phyloP scores from a whole-genome alignment of 2,329 filamentous ascomycete genomes.

The Neofusicoccum laricinum region DNA sequence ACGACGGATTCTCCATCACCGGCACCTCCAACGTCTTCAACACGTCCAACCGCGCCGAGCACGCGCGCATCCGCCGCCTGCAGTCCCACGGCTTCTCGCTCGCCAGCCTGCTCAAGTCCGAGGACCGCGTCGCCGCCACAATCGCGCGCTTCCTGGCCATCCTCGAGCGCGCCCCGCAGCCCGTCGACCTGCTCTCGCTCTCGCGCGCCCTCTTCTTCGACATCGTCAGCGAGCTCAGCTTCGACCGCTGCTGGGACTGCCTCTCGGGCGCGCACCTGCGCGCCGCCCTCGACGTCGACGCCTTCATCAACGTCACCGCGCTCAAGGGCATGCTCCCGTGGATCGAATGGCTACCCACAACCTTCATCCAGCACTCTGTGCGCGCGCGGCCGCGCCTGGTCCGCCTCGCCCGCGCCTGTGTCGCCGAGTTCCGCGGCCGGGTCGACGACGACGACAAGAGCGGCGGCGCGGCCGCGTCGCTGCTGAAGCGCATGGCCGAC shows the following conservation, averaged over 20 bases:
- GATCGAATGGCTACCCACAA: slow-evolving; percentile 1
- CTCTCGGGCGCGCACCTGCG: background rate
- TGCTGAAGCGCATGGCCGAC: background rate
- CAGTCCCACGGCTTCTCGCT: background rate
- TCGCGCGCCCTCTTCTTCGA: background rate
- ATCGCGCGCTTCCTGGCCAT: background rate
- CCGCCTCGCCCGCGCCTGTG: background rate
- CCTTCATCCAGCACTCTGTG: background rate
- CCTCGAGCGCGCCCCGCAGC: background rate
- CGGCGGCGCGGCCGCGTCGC: background rate
- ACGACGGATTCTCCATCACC: background rate
- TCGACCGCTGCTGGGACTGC: background rate
- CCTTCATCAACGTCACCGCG: background rate
- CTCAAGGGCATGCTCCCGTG: background rate
- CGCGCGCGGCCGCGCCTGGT: background rate
- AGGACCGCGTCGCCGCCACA: background rate
- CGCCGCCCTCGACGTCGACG: background rate
- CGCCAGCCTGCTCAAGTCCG: background rate
- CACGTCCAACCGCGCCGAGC: background rate
- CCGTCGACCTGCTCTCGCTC: background rate
- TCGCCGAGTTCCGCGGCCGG: background rate
- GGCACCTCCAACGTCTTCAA: background rate
- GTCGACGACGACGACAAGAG: background rate
- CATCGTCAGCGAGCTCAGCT: background rate
- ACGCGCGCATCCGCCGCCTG: background rate